Percentiles rank a stretch among this genome's conserved stretches.
These are phyloP conservation scores for Solanum chiquidenum DNA, from an alignment of 257 asterid genomes.

Conservation along the genomic window DNA sequence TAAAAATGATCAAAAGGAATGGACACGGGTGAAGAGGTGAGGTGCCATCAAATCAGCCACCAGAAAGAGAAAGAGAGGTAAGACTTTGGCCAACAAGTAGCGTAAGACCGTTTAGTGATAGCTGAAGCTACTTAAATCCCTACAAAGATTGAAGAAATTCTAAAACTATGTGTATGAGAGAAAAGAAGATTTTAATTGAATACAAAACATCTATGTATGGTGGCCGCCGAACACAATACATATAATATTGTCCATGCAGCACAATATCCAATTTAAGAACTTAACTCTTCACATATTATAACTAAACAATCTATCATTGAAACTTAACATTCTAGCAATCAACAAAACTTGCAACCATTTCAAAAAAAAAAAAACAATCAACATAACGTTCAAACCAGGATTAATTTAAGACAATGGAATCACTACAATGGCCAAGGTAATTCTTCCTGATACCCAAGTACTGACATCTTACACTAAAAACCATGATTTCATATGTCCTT, in stretches of 20 bases:
- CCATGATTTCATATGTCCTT: neutral
- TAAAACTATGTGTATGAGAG: neutral
- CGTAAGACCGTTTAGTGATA: neutral
- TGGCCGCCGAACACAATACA: neutral
- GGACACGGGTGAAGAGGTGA: neutral
- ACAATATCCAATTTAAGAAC: neutral
- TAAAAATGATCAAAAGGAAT: neutral
- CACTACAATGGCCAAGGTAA: neutral
- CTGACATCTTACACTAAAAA: neutral
- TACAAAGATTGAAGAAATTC: neutral
- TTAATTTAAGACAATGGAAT: neutral
- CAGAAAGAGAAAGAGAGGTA: neutral
- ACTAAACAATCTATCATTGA: neutral
- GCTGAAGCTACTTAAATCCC: neutral
- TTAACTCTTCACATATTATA: neutral
- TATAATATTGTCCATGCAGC: neutral
- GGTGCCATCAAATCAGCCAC: neutral
- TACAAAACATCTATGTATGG: neutral
- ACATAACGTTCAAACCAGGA: neutral
- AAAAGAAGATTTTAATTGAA: neutral
- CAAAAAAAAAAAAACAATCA: neutral
- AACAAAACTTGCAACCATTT: neutral
- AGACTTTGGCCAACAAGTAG: neutral
- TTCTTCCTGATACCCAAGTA: neutral
- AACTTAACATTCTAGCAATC: neutral